Evolutionary conservation across 495 filamentous ascomycete genomes (phyloP).

Genomic region (Penicillium paxilli): DNA sequence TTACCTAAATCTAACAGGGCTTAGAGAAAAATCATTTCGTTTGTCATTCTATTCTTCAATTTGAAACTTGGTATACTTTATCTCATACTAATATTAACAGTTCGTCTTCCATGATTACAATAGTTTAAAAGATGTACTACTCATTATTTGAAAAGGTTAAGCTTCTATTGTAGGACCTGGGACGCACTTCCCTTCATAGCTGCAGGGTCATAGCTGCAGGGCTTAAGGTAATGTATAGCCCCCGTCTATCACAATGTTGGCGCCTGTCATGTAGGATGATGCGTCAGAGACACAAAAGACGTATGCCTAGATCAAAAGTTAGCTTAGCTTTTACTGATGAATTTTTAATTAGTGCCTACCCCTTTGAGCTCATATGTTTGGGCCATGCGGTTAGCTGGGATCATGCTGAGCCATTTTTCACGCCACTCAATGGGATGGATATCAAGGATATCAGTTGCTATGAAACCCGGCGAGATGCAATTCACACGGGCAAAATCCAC

Average conservation of each 20-base stretch:
- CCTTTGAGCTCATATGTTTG: conserved; percentile 34
- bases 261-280: conserved; percentile 37
- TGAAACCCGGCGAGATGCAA: conserved; percentile 46
- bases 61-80: too few species aligned
- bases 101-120: too few species aligned
- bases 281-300: conserved; percentile 37
- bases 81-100: too few species aligned
- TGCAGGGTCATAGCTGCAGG: too few species aligned
- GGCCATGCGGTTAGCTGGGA: conserved; percentile 33
- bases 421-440: conserved; percentile 21
- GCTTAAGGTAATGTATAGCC: conserved; percentile 30
- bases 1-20: too few species aligned
- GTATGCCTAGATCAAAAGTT: conserved; percentile 20
- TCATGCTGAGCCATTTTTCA: conserved; percentile 26
- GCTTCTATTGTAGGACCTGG: too few species aligned
- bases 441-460: conserved; percentile 37
- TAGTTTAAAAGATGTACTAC: too few species aligned
- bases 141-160: too few species aligned
- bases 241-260: conserved; percentile 35
- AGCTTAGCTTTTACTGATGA: background rate
- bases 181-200: too few species aligned
- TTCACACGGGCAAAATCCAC: conserved; percentile 43
- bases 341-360: conserved; percentile 14
- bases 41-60: too few species aligned
- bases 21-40: too few species aligned